Evolutionary conservation across 257 asterid species (phyloP), one percentile per base, ranked within the genome.

Genomic region (Solanum neorickii): DNA sequence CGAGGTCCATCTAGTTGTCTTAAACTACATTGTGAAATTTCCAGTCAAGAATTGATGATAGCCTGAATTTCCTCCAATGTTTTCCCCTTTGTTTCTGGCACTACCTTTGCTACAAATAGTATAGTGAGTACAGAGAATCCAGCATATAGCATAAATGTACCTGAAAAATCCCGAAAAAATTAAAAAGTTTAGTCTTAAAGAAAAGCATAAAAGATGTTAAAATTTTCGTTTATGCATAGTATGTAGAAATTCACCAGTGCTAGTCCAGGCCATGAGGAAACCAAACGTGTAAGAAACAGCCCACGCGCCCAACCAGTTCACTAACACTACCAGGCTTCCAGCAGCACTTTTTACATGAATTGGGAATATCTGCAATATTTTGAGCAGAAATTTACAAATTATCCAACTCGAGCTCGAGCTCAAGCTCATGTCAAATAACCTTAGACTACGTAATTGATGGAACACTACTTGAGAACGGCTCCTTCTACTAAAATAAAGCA

Each of bases 251-350:
- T 6, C 33, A 93, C 96, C 98, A 7, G 96, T 90, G 52, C 96
- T 88, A 84, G 95, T 93, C 98, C 97, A 93, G 86, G 88, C 89
- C 95, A 94, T 93, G 90, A 94, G 94, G 78, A 94, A 96, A 92
- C 94, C 93, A 92, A 92, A 96, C 23, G 99, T 92, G 94, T 89
- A 96, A 56, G 99, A 93, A 89, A 96, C 93, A 35, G 91, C 92
- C 99, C 98, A 96, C 15, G 99, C 98, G 35, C 99, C 98, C 59
- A 91, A 87, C 99, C 99, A 96, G 91, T 93, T 94, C 83, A 96
- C 96, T 46, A 94, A 88, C 25, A 93, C 98, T 65, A 96, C 99
- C 72, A 94, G 69, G 86, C 99, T 96, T 82, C 99, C 99, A 18
- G 95, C 98, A 13, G 90, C 83, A 29, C 98, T 96, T 88, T 96